These are phyloP conservation scores for Neofusicoccum sp. DNA, from an alignment of 2,329 filamentous ascomycete genomes.

Conservation along the genomic window DNA sequence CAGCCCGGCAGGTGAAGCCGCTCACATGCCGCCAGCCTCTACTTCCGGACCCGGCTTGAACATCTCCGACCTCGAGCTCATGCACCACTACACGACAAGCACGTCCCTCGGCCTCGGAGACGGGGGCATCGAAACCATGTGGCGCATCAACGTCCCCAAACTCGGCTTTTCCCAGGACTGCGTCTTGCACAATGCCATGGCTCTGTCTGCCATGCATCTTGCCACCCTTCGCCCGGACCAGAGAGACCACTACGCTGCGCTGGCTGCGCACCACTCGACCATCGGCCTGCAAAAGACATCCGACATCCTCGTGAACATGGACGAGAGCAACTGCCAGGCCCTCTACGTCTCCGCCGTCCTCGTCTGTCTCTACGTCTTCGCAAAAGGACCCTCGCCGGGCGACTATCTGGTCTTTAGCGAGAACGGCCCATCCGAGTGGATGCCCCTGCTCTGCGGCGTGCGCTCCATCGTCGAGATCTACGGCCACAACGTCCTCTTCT, in stretches of 20 bases:
- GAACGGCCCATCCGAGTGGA: not conserved
- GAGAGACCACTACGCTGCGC: not conserved
- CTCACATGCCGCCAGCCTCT: too few relatives aligned
- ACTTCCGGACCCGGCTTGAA: not conserved
- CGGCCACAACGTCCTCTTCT: not conserved
- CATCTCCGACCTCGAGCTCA: conserved; percentile 3
- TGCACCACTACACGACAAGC: not conserved
- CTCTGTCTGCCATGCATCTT: not conserved
- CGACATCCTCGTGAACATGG: not conserved
- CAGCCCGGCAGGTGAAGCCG: not conserved
- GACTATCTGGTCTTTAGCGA: not conserved
- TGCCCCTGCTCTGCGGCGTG: conserved; percentile 3
- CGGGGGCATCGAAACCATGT: not conserved
- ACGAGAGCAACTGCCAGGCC: not conserved
- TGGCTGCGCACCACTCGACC: not conserved
- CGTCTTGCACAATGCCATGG: conserved; percentile 3
- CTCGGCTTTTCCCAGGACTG: not conserved
- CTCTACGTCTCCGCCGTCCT: conserved; percentile 1
- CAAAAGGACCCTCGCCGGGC: not conserved
- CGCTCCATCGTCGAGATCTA: not conserved
- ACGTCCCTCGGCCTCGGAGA: not conserved
- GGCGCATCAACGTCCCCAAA: not conserved
- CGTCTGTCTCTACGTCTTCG: not conserved
- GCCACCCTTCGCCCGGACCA: not conserved
- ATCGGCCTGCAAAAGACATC: conserved; percentile 3